phyloP scores from a whole-genome alignment of 805 yeast genomes.

The Cyberlindnera veronae region DNA sequence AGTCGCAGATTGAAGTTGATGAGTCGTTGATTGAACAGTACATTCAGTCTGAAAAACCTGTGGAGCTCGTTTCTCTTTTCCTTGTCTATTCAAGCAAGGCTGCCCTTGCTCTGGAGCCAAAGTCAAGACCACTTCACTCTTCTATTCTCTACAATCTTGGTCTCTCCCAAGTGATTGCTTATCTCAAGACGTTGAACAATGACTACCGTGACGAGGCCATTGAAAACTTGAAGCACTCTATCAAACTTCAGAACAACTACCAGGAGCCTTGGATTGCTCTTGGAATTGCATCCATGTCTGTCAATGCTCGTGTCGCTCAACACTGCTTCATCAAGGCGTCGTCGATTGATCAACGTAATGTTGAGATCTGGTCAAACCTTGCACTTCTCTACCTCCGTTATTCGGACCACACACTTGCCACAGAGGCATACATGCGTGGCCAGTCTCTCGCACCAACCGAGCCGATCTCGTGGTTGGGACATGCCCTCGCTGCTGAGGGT shows the following conservation, averaged over 20 bases:
- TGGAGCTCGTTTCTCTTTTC: slow-evolving; percentile 37
- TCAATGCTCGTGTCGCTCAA: slow-evolving; percentile 74
- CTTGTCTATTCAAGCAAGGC: slow-evolving; percentile 46
- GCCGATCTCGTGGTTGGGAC: slow-evolving; percentile 80
- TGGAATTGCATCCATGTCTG: slow-evolving; percentile 68
- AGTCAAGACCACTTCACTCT: slow-evolving; percentile 50
- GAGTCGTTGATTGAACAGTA: slow-evolving; percentile 25
- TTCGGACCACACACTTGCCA: slow-evolving; percentile 70
- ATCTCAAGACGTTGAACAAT: slow-evolving; percentile 28
- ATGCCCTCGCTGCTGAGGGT: slow-evolving; percentile 60
- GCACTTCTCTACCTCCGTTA: slow-evolving; percentile 70
- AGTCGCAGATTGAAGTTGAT: slow-evolving; percentile 28
- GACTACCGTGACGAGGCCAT: slow-evolving; percentile 50
- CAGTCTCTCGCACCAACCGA: slow-evolving; percentile 80
- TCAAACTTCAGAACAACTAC: slow-evolving; percentile 66
- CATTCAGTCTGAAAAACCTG: slow-evolving; percentile 25
- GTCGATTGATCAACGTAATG: slow-evolving; percentile 63
- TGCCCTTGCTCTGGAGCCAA: slow-evolving; percentile 37
- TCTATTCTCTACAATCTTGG: slow-evolving; percentile 70
- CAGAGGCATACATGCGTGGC: slow-evolving; percentile 65
- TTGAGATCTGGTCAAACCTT: slow-evolving; percentile 73
- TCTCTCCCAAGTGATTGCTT: slow-evolving; percentile 51
- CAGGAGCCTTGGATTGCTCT: slow-evolving; percentile 77
- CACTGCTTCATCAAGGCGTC: slow-evolving; percentile 89
- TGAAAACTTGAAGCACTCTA: slow-evolving; percentile 57